Percentiles rank a stretch among this genome's conserved stretches.
phyloP scores from a whole-genome alignment of 2,329 filamentous ascomycete genomes.

The Aureobasidium melanogenum region DNA sequence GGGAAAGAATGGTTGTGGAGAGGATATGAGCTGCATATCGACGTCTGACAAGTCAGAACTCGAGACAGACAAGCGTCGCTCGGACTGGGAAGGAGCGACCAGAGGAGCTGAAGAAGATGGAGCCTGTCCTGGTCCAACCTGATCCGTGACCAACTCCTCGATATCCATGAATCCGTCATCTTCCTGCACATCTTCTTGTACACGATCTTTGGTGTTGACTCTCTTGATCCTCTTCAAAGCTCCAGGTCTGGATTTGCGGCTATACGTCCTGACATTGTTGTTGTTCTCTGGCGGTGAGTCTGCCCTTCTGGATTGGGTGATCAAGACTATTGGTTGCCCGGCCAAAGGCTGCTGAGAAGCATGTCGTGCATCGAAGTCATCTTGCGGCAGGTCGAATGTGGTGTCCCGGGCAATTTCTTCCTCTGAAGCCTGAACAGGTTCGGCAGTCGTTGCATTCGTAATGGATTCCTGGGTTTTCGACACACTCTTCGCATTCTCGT shows the following conservation, averaged over 20 bases:
- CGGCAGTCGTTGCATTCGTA: neutral
- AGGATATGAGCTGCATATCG: slow-evolving; percentile 5
- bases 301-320: neutral
- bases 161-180: slow-evolving; percentile 4
- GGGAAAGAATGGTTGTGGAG: neutral
- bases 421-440: neutral
- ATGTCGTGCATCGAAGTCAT: neutral
- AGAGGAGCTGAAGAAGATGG: slow-evolving; percentile 16
- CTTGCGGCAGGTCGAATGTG: neutral
- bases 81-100: slow-evolving; percentile 18
- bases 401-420: neutral
- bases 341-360: neutral
- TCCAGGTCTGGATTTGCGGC: neutral
- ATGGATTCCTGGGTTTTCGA: neutral
- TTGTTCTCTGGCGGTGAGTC: neutral
- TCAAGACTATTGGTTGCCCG: slow-evolving; percentile 7
- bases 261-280: slow-evolving; percentile 2
- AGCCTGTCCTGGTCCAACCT: neutral
- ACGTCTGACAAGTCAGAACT: slow-evolving; percentile 9
- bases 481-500: neutral
- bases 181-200: neutral
- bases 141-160: neutral
- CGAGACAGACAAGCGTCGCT: slow-evolving; percentile 4
- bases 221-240: neutral
- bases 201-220: neutral